Evolutionary conservation across 2,329 filamentous ascomycete genomes (phyloP).

Genomic region (Calonectria hawksworthii): DNA sequence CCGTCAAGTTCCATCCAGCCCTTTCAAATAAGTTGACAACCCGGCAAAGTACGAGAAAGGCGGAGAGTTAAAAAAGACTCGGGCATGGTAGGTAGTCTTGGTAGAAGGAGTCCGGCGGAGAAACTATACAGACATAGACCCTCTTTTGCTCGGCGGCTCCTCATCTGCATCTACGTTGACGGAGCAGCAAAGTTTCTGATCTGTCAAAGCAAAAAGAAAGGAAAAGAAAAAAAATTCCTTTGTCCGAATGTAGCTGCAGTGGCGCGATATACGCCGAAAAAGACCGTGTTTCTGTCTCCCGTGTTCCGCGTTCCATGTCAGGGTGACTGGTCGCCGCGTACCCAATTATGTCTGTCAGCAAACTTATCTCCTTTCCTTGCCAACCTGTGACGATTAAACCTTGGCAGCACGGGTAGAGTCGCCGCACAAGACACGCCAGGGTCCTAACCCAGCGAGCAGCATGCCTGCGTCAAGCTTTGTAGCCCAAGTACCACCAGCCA

Average conservation of each 20-base stretch:
- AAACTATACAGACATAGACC: constrained; percentile 2
- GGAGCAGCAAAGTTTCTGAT: neutral
- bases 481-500: constrained; percentile 34
- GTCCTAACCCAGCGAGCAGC: constrained; percentile 27
- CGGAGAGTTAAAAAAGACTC: neutral
- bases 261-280: constrained; percentile 15
- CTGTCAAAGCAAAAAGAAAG: neutral
- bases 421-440: constrained; percentile 20
- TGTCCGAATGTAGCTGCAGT: neutral
- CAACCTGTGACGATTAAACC: constrained; percentile 27
- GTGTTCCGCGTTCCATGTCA: constrained; percentile 14
- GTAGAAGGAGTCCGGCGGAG: neutral
- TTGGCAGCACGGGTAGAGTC: constrained; percentile 30
- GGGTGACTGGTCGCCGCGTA: neutral
- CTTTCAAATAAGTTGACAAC: constrained; percentile 8
- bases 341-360: constrained; percentile 4
- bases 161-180: constrained; percentile 7
- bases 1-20: constrained; percentile 10
- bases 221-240: neutral
- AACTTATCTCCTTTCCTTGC: constrained; percentile 23
- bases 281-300: neutral
- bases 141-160: neutral
- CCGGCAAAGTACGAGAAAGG: constrained; percentile 1
- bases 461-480: constrained; percentile 36
- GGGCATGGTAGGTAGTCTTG: neutral